These are phyloP conservation scores for Asclepias syriaca DNA, from an alignment of 257 asterid species.

Conservation along the genomic window DNA sequence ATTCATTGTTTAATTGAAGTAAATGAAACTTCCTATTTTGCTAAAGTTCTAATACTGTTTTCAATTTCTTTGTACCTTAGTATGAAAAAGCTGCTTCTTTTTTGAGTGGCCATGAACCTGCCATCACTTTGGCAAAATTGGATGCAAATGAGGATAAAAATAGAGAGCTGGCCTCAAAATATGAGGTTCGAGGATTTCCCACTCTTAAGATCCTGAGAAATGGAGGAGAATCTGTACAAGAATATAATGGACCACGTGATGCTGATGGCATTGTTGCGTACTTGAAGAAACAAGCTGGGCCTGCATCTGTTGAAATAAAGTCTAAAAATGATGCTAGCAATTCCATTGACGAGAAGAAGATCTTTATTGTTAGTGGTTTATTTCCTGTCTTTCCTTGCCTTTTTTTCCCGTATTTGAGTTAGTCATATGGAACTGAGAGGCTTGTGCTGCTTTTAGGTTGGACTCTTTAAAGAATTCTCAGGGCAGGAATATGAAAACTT, in stretches of 20 bases:
- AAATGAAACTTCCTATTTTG: not conserved
- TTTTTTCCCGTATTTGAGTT: not conserved
- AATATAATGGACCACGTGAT: slow-evolving; percentile 82
- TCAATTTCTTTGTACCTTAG: slow-evolving; percentile 22
- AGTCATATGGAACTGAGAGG: slow-evolving; percentile 3
- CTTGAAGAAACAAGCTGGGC: slow-evolving; percentile 79
- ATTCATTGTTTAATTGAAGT: not conserved
- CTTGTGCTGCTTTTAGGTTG: slow-evolving; percentile 39
- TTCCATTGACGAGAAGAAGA: slow-evolving; percentile 45
- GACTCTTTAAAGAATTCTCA: slow-evolving; percentile 58
- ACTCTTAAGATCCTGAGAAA: slow-evolving; percentile 71
- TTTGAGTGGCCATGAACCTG: slow-evolving; percentile 68
- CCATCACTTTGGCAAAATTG: slow-evolving; percentile 65
- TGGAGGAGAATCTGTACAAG: slow-evolving; percentile 59
- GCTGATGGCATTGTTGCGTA: slow-evolving; percentile 66
- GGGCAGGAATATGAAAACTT: slow-evolving; percentile 65
- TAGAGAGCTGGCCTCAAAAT: slow-evolving; percentile 47
- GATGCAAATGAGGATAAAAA: slow-evolving; percentile 60
- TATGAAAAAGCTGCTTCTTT: slow-evolving; percentile 73
- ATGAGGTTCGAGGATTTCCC: slow-evolving; percentile 69
- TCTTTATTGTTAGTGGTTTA: slow-evolving; percentile 46
- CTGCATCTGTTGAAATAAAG: slow-evolving; percentile 68
- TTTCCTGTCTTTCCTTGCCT: not conserved
- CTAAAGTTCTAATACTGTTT: not conserved
- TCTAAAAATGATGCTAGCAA: slow-evolving; percentile 50